Evolutionary conservation across 2,329 filamentous ascomycete genomes (phyloP), one percentile per base, ranked within the genome.

Genomic region (Rhynchosporium graminicola): DNA sequence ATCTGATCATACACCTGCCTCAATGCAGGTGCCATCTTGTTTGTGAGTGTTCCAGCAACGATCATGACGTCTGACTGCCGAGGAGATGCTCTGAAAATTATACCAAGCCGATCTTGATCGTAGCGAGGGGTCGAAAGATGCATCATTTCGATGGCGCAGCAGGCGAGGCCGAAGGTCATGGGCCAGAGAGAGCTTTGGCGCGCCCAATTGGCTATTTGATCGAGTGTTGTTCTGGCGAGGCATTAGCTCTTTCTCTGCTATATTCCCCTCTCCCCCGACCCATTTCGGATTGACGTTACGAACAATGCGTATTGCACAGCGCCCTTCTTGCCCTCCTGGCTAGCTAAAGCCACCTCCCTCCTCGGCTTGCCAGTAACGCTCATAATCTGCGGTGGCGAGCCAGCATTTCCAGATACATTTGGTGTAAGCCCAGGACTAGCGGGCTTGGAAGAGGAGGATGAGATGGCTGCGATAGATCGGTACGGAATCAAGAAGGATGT

Each of bases 1-100:
- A 96, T 96, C 81, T 96, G 92, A 77, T 97, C 92, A 80, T 97
- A 97, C 65, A 96, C 89, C 79, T 95, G 91, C 76, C 92, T 84
- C 74, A 97, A 80, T 40, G 92, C 92, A 2, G 92, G 91, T 0
- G 91, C 92, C 92, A 97, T 97, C 82, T 97, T 97, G 83, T 97
- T 97, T 70, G 91, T 96, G 65, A 97, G 84, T 36, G 92, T 97
- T 63, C 92, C 92, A 31, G 92, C 92, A 28, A 96, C 92, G 72
- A 96, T 95, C 91, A 96, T 95, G 68, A 96, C 89, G 77, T 96
- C 92, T 64, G 91, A 90, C 77, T 96, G 91, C 67, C 91, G 88
- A 1, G 91, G 91, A 13, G 90, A 94, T 63, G 91, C 91, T 70
- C 91, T 88, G 84, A 95, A 96, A 75, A 96, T 95, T 75, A 96